Conservation (phyloP, 805 yeast species). For the Debaryomyces maramus region DNA sequence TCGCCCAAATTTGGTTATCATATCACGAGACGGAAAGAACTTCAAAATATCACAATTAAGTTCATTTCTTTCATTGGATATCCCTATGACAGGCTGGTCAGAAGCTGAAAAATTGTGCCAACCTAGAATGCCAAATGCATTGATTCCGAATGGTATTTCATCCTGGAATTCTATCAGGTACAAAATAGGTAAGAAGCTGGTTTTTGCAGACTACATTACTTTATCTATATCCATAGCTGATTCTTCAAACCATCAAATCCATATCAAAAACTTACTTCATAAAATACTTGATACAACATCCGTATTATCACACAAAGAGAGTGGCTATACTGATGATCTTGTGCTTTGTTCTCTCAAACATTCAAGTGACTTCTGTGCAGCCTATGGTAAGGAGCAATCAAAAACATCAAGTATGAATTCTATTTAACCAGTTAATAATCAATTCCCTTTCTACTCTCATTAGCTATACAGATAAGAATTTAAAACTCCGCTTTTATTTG, state of each 20-base stretch:
- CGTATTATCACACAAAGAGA: background rate
- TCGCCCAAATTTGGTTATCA: slow-evolving; percentile 27
- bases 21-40: slow-evolving; percentile 12
- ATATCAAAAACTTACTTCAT: slow-evolving; percentile 14
- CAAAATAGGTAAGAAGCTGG: background rate
- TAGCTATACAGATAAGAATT: too few species aligned
- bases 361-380: slow-evolving; percentile 13
- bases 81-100: slow-evolving; percentile 14
- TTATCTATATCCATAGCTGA: slow-evolving; percentile 19
- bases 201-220: slow-evolving; percentile 13
- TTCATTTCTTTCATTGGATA: slow-evolving; percentile 11
- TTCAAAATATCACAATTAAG: slow-evolving; percentile 14
- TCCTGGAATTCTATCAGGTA: slow-evolving; percentile 3
- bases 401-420: too few species aligned
- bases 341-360: slow-evolving; percentile 14
- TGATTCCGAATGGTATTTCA: slow-evolving; percentile 20
- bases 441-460: too few species aligned
- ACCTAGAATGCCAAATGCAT: slow-evolving; percentile 17
- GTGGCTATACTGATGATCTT: slow-evolving; percentile 12
- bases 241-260: slow-evolving; percentile 13
- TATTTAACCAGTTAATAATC: too few species aligned
- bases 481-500: too few species aligned
- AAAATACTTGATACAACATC: background rate
- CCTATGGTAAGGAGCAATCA: slow-evolving; percentile 11
- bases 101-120: slow-evolving; percentile 16